Conservation (phyloP, 495 filamentous ascomycete genomes). For the Hypoxylon subgilvum region DNA sequence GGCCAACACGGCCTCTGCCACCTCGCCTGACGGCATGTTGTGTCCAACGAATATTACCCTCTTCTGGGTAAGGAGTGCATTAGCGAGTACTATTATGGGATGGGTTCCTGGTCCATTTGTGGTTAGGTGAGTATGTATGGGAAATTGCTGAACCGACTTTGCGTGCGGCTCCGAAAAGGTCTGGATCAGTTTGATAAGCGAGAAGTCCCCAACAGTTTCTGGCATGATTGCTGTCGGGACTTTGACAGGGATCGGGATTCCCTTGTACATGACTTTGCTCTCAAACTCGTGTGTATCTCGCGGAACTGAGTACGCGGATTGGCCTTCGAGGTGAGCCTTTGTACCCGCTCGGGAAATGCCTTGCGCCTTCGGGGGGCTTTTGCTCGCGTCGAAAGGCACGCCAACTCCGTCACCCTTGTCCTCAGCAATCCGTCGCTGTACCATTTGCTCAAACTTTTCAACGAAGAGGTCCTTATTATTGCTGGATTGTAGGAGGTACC, state of each 20-base stretch:
- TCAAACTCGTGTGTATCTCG: constrained; percentile 98
- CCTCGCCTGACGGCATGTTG: constrained; percentile 89
- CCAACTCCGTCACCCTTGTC: constrained; percentile 51
- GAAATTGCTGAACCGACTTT: constrained; percentile 82
- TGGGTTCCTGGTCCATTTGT: constrained; percentile 83
- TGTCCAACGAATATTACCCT: constrained; percentile 94
- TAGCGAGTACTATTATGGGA: constrained; percentile 77
- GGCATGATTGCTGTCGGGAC: constrained; percentile 90
- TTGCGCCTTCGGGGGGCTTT: constrained; percentile 53
- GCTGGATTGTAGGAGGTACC: constrained; percentile 83
- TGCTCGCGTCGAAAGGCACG: constrained; percentile 54
- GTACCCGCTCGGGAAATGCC: constrained; percentile 60
- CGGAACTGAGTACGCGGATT: constrained; percentile 68
- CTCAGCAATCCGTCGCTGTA: constrained; percentile 67
- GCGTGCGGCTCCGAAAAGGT: constrained; percentile 84
- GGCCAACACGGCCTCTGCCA: constrained; percentile 92
- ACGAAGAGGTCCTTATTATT: constrained; percentile 96
- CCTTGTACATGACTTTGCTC: constrained; percentile 90
- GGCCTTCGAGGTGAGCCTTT: constrained; percentile 58
- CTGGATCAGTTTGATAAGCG: constrained; percentile 93
- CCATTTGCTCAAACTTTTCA: constrained; percentile 96
- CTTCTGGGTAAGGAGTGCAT: constrained; percentile 92
- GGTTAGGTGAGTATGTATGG: constrained; percentile 88
- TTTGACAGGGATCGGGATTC: constrained; percentile 94
- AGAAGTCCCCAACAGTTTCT: constrained; percentile 97